Evolutionary conservation across 306 rosid genomes (phyloP).

Genomic region (Styphnolobium japonicum): DNA sequence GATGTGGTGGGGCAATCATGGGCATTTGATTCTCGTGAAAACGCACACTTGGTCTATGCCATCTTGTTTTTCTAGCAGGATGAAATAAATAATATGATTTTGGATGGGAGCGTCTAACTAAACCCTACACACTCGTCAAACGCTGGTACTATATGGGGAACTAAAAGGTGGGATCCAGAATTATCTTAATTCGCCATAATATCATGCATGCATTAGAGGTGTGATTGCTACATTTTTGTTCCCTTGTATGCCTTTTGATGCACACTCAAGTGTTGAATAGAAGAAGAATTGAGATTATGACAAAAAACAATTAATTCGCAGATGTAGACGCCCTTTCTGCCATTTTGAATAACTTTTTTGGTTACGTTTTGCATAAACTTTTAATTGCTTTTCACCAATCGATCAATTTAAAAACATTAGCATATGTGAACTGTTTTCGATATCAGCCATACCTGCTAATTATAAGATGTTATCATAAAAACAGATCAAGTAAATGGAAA

Average conservation of each 20-base stretch:
- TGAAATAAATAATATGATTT: slow-evolving; percentile 14
- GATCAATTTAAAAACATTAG: not conserved
- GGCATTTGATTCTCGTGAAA: slow-evolving; percentile 37
- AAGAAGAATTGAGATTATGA: not conserved
- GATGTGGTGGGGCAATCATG: slow-evolving; percentile 31
- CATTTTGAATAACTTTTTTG: not conserved
- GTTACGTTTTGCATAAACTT: not conserved
- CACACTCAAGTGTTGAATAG: not conserved
- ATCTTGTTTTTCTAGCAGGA: slow-evolving; percentile 13
- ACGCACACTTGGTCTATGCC: slow-evolving; percentile 21
- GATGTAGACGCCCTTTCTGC: not conserved
- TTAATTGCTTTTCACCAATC: not conserved
- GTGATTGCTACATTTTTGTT: slow-evolving; percentile 36
- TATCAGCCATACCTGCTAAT: not conserved
- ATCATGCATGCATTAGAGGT: not conserved
- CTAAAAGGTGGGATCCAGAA: slow-evolving; percentile 1
- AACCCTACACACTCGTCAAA: slow-evolving; percentile 43
- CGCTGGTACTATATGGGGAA: not conserved
- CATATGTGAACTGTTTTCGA: not conserved
- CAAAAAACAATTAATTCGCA: not conserved
- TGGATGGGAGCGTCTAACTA: slow-evolving; percentile 33
- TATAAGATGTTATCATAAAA: not conserved
- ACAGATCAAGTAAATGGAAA: not conserved
- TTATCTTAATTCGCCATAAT: slow-evolving; percentile 6
- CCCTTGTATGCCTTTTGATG: slow-evolving; percentile 12